Base-by-base conservation (phyloP, 2,329 filamentous ascomycete species). In the Raffaelea arxii region DNA sequence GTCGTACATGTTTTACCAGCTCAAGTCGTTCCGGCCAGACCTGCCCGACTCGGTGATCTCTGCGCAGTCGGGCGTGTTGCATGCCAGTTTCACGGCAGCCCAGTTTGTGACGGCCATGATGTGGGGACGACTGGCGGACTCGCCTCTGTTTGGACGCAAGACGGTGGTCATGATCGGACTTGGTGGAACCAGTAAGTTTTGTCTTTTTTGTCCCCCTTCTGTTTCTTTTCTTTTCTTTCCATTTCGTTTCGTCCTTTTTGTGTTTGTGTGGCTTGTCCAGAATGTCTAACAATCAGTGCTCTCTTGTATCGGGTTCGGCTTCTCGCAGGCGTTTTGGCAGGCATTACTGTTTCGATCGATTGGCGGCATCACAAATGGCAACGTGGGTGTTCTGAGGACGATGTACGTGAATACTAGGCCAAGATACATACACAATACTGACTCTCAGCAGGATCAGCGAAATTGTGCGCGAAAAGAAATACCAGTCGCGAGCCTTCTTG, bases 1-100 rank as follows among this genome's bases (percentile, higher is more conserved):
- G 63, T 77, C 84, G 2, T 94, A 94, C 63, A 80, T 94, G 70
- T 94, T 87, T 65, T 94, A 91, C 63, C 86, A 92, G 62, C 75
- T 95, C n/a, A 80, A 79, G 55, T 91, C 82, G 49, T 91, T 94
- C 55, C 67, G 76, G 48, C 66, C 70, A 0, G 63, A 56, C 10
- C 65, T 77, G 14, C 63, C 76, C 0, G 68, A 74, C 54, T 72
- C 85, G 22, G 79, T 75, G 2, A 89, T 94, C 53, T 78, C 88
- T 0, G 72, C 75, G 19, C 87, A 92, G 60, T 84, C 85, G 1
- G 88, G 88, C 35, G 66, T 94, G 3, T 69, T 94, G 22, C 80
- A 86, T 41, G 86, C 84, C 12, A 81, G 80, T 35, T 94, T 94
- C 59, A 90, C 85, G 0, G 83, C 81, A 0, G 82, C 84, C 0